Evolutionary conservation across 495 filamentous ascomycete species (phyloP).

Genomic region (Clohesyomyces aquaticus): DNA sequence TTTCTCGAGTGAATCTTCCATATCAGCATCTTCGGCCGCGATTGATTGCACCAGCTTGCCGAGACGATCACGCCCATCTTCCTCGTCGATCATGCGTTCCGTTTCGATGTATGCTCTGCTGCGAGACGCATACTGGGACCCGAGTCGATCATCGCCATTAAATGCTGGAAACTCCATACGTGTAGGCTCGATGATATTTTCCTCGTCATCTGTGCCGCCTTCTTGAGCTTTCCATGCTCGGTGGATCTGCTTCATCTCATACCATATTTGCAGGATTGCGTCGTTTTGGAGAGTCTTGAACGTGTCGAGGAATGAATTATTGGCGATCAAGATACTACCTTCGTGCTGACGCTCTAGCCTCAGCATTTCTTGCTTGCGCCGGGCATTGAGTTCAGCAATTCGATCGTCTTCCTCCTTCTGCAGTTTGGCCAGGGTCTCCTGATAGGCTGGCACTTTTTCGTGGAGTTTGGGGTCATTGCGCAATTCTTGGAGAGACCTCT

Average conservation of each 20-base stretch:
- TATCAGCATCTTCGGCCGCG: slow-evolving; percentile 22
- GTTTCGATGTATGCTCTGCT: slow-evolving; percentile 39
- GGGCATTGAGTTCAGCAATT: slow-evolving; percentile 27
- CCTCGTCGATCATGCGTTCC: slow-evolving; percentile 28
- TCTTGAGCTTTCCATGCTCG: slow-evolving; percentile 20
- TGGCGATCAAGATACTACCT: too few species aligned
- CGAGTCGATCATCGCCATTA: slow-evolving; percentile 22
- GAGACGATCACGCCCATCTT: slow-evolving; percentile 12
- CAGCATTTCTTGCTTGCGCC: slow-evolving; percentile 15
- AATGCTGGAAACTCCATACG: slow-evolving; percentile 21
- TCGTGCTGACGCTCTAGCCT: slow-evolving; percentile 29
- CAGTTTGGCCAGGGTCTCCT: slow-evolving; percentile 36
- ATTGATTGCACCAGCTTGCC: slow-evolving; percentile 14
- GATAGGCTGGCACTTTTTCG: slow-evolving; percentile 39
- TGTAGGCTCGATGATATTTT: slow-evolving; percentile 28
- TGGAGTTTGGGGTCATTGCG: slow-evolving; percentile 40
- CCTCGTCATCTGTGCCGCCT: slow-evolving; percentile 37
- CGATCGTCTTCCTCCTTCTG: slow-evolving; percentile 33
- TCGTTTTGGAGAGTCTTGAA: slow-evolving; percentile 31
- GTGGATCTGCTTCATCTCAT: slow-evolving; percentile 31
- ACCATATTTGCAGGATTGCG: slow-evolving; percentile 23
- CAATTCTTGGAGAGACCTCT: slow-evolving; percentile 41
- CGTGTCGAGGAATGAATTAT: too few species aligned
- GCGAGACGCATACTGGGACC: slow-evolving; percentile 35
- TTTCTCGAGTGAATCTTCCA: slow-evolving; percentile 21